Percentiles rank a stretch among this genome's conserved stretches.
Evolutionary conservation across 2,329 filamentous ascomycete genomes (phyloP).

Genomic region (Penicillium paneum): DNA sequence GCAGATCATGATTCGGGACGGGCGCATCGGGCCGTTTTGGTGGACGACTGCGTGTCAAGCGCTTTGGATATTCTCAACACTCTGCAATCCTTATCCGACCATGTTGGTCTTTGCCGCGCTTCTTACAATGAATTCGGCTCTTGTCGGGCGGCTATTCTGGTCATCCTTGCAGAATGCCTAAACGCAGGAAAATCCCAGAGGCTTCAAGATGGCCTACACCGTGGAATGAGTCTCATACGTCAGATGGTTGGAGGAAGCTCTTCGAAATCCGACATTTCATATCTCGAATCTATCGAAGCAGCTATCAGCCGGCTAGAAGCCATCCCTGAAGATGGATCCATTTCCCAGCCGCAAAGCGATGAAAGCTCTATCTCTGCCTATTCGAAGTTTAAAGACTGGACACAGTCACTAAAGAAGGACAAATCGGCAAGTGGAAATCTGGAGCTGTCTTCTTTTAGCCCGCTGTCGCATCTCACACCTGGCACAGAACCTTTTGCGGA

Average conservation of each 20-base stretch:
- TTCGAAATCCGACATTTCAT: conserved; percentile 49
- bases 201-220: conserved; percentile 45
- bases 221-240: conserved; percentile 51
- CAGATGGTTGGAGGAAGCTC: conserved; percentile 53
- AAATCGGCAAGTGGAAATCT: conserved; percentile 1
- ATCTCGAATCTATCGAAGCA: conserved; percentile 52
- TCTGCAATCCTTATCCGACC: conserved; percentile 47
- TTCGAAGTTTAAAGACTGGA: conserved; percentile 50
- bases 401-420: conserved; percentile 16
- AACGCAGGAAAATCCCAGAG: conserved; percentile 34
- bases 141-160: conserved; percentile 53
- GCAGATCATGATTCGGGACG: conserved; percentile 16
- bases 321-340: conserved; percentile 30
- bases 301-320: conserved; percentile 46
- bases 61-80: conserved; percentile 51
- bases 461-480: conserved; percentile 6
- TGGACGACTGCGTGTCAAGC: conserved; percentile 52
- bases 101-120: conserved; percentile 52
- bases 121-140: conserved; percentile 57
- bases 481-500: conserved; percentile 2
- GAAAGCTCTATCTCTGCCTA: conserved; percentile 45
- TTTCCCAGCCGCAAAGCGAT: conserved; percentile 11
- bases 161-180: conserved; percentile 41
- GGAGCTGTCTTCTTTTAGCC: conserved; percentile 18
- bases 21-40: conserved; percentile 38